phyloP scores from a whole-genome alignment of 306 rosid genomes.

The Fragaria vesca region DNA sequence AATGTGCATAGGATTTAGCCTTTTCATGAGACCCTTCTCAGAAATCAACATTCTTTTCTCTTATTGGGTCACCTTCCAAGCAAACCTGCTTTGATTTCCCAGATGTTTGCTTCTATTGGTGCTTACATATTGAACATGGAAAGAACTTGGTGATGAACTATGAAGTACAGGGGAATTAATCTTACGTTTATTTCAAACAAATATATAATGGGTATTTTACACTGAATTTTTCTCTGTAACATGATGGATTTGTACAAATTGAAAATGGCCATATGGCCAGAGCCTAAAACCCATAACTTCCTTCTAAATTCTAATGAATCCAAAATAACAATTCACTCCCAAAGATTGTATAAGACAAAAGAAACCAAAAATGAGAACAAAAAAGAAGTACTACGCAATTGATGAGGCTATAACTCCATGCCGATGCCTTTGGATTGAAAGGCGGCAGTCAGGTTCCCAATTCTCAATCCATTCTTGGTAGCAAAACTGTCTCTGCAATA shows the following conservation, averaged over 20 bases:
- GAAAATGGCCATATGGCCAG: not conserved
- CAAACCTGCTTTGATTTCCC: slow-evolving; percentile 42
- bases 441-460: slow-evolving; percentile 53
- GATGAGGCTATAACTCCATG: not conserved
- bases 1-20: slow-evolving; percentile 48
- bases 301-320: too few species aligned
- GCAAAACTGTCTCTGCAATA: slow-evolving; percentile 49
- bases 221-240: not conserved
- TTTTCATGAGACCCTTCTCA: slow-evolving; percentile 66
- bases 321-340: not conserved
- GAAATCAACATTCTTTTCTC: slow-evolving; percentile 16
- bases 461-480: slow-evolving; percentile 38
- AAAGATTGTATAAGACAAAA: not conserved
- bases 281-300: not conserved
- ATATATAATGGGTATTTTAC: not conserved
- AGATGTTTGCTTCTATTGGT: slow-evolving; percentile 54
- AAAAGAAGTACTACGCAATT: not conserved
- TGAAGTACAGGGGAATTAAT: not conserved
- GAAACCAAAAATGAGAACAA: not conserved
- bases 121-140: slow-evolving; percentile 18
- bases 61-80: slow-evolving; percentile 55
- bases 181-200: not conserved
- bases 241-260: not conserved
- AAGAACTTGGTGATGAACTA: not conserved
- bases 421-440: slow-evolving; percentile 20